Percentiles rank a stretch among this genome's conserved stretches.
These are phyloP conservation scores for Suillus americanus DNA, from an alignment of 768 basidiomycete genomes.

Conservation along the genomic window DNA sequence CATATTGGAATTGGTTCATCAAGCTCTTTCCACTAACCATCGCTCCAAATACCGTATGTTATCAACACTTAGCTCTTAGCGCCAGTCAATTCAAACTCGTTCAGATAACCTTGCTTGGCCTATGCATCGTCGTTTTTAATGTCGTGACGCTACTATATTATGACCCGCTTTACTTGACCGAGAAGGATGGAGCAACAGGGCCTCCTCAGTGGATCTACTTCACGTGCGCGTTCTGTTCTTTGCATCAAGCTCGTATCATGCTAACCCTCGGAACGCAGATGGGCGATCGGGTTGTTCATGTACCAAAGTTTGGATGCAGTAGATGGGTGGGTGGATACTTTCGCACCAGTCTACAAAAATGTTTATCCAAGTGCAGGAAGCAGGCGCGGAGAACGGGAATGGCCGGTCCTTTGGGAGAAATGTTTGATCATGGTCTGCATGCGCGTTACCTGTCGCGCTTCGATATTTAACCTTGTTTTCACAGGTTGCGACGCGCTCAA, in stretches of 20 bases:
- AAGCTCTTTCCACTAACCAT: slow-evolving; percentile 82
- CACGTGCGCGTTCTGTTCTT: slow-evolving; percentile 53
- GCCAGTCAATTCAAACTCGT: slow-evolving; percentile 1
- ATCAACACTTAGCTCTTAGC: background rate
- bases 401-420: slow-evolving; percentile 96
- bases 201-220: slow-evolving; percentile 90
- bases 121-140: slow-evolving; percentile 80
- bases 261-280: slow-evolving; percentile 43
- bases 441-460: background rate
- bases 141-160: slow-evolving; percentile 80
- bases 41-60: slow-evolving; percentile 85
- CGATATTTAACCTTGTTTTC: background rate
- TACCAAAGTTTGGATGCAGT: slow-evolving; percentile 92
- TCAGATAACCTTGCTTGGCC: slow-evolving; percentile 90
- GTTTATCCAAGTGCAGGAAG: slow-evolving; percentile 52
- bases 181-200: slow-evolving; percentile 58
- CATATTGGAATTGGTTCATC: slow-evolving; percentile 92
- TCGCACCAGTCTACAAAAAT: slow-evolving; percentile 16
- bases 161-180: slow-evolving; percentile 74
- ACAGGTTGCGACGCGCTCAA: slow-evolving; percentile 91
- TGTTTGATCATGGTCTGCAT: slow-evolving; percentile 91
- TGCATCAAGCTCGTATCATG: slow-evolving; percentile 3
- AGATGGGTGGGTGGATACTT: slow-evolving; percentile 62
- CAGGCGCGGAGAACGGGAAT: slow-evolving; percentile 95
- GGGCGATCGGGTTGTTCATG: slow-evolving; percentile 84